A percentile compares a stretch with the other conserved stretches of the same genome.
Evolutionary conservation across 2,329 filamentous ascomycete genomes (phyloP).

Genomic region (Beauveria brongniartii): DNA sequence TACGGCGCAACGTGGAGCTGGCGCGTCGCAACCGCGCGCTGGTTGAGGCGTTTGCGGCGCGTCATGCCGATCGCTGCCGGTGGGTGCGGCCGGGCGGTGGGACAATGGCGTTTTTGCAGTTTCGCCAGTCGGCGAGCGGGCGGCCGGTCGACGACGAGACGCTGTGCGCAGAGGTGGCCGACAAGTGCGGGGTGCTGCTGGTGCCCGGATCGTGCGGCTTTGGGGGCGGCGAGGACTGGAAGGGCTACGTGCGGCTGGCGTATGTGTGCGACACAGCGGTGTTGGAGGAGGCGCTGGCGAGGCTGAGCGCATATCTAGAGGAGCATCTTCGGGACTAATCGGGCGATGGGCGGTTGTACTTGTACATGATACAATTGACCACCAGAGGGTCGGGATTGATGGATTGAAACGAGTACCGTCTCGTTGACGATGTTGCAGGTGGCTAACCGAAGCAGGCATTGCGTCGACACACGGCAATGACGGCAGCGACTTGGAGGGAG

Average conservation of each 20-base stretch:
- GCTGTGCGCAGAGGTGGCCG: conserved; percentile 61
- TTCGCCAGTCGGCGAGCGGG: conserved; percentile 43
- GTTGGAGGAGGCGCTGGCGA: conserved; percentile 56
- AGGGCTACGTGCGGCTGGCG: conserved; percentile 69
- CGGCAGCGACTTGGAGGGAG: background rate
- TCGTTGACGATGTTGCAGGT: background rate
- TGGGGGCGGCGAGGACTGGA: conserved; percentile 56
- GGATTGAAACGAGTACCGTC: background rate
- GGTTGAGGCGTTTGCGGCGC: conserved; percentile 59
- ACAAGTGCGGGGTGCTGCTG: conserved; percentile 64
- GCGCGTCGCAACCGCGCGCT: conserved; percentile 59
- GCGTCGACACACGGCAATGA: conserved; percentile 2
- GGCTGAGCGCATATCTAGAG: conserved; percentile 32
- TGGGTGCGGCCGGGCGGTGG: conserved; percentile 72
- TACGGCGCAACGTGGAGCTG: conserved; percentile 37
- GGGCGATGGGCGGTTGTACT: background rate
- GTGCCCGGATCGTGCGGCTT: conserved; percentile 69
- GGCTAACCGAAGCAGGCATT: background rate
- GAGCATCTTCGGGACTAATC: background rate
- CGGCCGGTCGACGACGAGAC: conserved; percentile 61
- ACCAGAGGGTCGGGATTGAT: background rate
- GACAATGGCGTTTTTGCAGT: conserved; percentile 70
- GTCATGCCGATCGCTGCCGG: conserved; percentile 53
- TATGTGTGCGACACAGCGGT: conserved; percentile 65
- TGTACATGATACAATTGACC: no score